These are phyloP conservation scores for Thuja plicata DNA, from an alignment of 83 land plant species.

Conservation along the genomic window DNA sequence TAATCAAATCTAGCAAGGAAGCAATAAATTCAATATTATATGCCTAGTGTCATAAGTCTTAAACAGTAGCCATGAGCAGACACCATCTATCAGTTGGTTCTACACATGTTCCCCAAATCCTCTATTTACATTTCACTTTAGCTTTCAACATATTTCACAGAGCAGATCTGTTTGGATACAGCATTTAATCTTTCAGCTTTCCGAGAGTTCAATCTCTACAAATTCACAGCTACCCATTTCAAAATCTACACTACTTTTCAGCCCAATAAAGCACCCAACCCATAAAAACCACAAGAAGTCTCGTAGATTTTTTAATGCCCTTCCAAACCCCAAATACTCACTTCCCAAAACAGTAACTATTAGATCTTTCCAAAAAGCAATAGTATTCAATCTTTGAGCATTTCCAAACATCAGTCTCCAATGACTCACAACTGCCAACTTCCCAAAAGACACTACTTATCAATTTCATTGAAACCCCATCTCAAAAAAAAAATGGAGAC, in stretches of 20 bases:
- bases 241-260: background rate
- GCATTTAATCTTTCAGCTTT: background rate
- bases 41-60: background rate
- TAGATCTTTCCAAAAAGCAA: background rate
- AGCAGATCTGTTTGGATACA: background rate
- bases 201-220: background rate
- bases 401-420: background rate
- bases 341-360: background rate
- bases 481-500: background rate
- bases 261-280: no score
- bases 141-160: background rate
- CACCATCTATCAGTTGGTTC: no score
- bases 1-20: no score
- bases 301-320: no score
- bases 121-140: background rate
- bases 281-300: no score
- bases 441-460: background rate
- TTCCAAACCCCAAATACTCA: background rate
- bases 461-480: background rate
- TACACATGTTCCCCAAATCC: no score
- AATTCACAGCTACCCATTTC: background rate
- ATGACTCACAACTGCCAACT: background rate
- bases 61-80: background rate
- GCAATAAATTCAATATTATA: no score
- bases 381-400: background rate